A percentile compares a stretch with the other conserved stretches of the same genome.
phyloP scores from a whole-genome alignment of 2,329 filamentous ascomycete genomes.

The Penicillium sp. region DNA sequence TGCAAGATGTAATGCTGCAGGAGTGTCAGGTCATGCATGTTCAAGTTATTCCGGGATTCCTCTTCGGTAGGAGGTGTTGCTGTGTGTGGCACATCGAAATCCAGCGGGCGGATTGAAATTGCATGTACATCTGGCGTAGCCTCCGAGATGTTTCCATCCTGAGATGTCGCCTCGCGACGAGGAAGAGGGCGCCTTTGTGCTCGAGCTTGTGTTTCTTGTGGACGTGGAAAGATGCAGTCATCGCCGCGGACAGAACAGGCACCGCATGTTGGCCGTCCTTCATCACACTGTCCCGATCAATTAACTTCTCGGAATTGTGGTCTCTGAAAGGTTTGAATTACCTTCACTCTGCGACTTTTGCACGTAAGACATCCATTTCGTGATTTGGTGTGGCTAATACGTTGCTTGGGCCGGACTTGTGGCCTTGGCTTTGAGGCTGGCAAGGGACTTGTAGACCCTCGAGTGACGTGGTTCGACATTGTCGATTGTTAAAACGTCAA shows the following conservation, averaged over 20 bases:
- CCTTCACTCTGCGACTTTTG: slow-evolving; percentile 27
- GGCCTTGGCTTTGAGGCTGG: neutral
- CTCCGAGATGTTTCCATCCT: neutral
- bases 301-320: no score
- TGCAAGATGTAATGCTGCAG: slow-evolving; percentile 19
- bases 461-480: neutral
- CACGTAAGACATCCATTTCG: slow-evolving; percentile 26
- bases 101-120: slow-evolving; percentile 9
- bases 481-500: no score
- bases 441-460: neutral
- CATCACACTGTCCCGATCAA: slow-evolving; percentile 23
- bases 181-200: slow-evolving; percentile 1
- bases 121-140: neutral
- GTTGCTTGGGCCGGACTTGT: slow-evolving; percentile 7
- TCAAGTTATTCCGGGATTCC: slow-evolving; percentile 2
- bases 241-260: slow-evolving; percentile 18
- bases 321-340: neutral
- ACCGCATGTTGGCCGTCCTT: slow-evolving; percentile 24
- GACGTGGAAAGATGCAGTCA: slow-evolving; percentile 15
- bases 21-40: slow-evolving; percentile 22
- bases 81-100: slow-evolving; percentile 6
- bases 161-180: neutral
- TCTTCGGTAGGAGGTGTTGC: neutral
- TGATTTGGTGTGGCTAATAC: slow-evolving; percentile 25
- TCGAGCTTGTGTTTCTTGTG: slow-evolving; percentile 3